Percentiles rank a stretch among this genome's conserved stretches.
Conservation (phyloP, 139 green algal species). For the Microglena sp. region DNA sequence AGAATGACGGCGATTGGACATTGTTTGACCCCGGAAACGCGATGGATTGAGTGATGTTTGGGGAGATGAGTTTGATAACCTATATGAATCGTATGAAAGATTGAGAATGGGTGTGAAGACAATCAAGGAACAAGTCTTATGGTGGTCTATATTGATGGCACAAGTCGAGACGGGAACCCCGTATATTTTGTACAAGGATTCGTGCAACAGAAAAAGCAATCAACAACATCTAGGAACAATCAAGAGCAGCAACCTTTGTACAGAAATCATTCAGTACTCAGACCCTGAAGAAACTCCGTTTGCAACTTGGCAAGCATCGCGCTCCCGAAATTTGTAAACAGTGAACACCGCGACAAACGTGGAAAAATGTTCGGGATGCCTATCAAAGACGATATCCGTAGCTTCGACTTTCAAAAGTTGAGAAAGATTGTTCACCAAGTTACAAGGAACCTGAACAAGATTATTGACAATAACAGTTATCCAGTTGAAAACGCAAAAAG, state of each 20-base stretch:
- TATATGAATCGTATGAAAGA: slow-evolving; percentile 44
- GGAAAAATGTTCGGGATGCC: no score
- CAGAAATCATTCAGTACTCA: slow-evolving; percentile 27
- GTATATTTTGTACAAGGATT: slow-evolving; percentile 35
- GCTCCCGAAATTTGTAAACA: no score
- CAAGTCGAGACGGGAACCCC: slow-evolving; percentile 35
- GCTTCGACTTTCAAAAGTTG: slow-evolving; percentile 19
- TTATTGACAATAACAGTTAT: slow-evolving; percentile 35
- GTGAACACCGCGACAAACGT: no score
- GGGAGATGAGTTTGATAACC: slow-evolving; percentile 62
- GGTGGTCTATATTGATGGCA: slow-evolving; percentile 16
- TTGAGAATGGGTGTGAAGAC: not conserved
- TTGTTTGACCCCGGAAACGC: slow-evolving; percentile 73
- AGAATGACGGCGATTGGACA: slow-evolving; percentile 17
- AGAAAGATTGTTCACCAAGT: slow-evolving; percentile 8
- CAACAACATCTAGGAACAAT: slow-evolving; percentile 33
- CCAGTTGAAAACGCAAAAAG: slow-evolving; percentile 9
- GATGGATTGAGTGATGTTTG: not conserved
- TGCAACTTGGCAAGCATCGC: slow-evolving; percentile 35
- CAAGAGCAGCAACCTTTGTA: slow-evolving; percentile 33
- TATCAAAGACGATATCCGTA: not conserved
- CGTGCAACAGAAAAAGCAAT: slow-evolving; percentile 31
- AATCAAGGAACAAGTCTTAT: slow-evolving; percentile 15
- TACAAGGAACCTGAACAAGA: slow-evolving; percentile 24
- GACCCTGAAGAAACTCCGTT: slow-evolving; percentile 16